Base-by-base conservation (phyloP, 805 yeast genomes). In the Cyberlindnera subsufficiens region DNA sequence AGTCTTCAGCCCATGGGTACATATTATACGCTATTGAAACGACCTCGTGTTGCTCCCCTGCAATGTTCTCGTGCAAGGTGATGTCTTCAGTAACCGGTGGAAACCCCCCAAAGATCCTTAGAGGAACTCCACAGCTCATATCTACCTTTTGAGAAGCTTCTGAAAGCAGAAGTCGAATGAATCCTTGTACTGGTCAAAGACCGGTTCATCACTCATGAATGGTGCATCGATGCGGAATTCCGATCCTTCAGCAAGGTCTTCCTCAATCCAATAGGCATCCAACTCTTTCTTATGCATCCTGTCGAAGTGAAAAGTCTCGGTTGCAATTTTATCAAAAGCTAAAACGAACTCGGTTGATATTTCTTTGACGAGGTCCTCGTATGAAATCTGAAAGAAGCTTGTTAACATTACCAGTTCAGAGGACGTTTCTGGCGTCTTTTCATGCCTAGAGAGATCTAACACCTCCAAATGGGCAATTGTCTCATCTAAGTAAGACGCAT, bases 141-240 rank as follows among this genome's bases (percentile, higher is more conserved):
- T 22, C 10, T 3, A 11, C 29, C 27, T 20, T 34, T 17, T 10
- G 15, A 16, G n/a, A n/a, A 30, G 18, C 9, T 32, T 16, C 2
- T 17, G 3, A 4, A 38, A 6, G 11, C 50, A 30, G 29, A 39
- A 41, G 13, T 48, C 52, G 20, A 47, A 43, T 3, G 56, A 42
- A 3, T 30, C 14, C 22, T 18, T 41, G 5, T 34, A 33, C 35
- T 55, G 55, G 14, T 42, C 27, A 30, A 52, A 53, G 3, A 42
- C 35, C 1, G 58, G 58, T 9, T 40, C 40, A 20, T 38, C 45
- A 14, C 32, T 42, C 55, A 53, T 55, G 31, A 46, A 53, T 27
- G 50, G 49, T 1, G 52, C 30, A 20, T 45, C 42, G 9, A 55
- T 11, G 5, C 46, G 37, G 31, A 31, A 53, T n/a, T 50, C 51